These are phyloP conservation scores for Nannochloris sp. DNA, from an alignment of 139 green algal species.

Conservation along the genomic window DNA sequence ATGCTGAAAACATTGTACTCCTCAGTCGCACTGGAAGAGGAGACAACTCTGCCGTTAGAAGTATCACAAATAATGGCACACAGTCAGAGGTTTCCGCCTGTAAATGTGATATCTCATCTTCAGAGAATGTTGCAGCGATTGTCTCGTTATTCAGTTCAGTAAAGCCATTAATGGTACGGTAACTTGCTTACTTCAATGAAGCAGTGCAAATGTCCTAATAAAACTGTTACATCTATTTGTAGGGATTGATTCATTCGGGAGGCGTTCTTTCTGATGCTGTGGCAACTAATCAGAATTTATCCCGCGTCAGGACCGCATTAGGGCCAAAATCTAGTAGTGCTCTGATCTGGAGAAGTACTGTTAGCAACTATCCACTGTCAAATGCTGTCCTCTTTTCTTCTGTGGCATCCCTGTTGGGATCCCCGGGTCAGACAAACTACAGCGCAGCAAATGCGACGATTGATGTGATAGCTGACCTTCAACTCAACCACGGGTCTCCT, in stretches of 20 bases:
- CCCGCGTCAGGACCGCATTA: conserved; percentile 16
- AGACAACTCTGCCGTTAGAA: background rate
- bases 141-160: background rate
- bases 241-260: conserved; percentile 46
- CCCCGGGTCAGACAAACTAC: conserved; percentile 68
- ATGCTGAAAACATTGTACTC: conserved; percentile 8
- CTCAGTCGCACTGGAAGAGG: conserved; percentile 12
- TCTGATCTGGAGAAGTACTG: background rate
- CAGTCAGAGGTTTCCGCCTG: background rate
- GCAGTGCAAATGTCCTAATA: background rate
- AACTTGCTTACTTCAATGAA: background rate
- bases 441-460: conserved; percentile 50
- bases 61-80: conserved; percentile 14
- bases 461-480: conserved; percentile 27
- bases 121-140: background rate
- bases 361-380: background rate
- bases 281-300: conserved; percentile 30
- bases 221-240: background rate
- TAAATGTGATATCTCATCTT: conserved; percentile 18
- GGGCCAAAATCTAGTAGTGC: conserved; percentile 34
- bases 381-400: conserved; percentile 45
- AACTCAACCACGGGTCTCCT: background rate
- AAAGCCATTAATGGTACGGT: background rate
- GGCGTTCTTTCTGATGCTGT: conserved; percentile 50
- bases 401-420: conserved; percentile 58